Evolutionary conservation across 345 rosid genomes (phyloP).

Genomic region (Syzygium jambos): DNA sequence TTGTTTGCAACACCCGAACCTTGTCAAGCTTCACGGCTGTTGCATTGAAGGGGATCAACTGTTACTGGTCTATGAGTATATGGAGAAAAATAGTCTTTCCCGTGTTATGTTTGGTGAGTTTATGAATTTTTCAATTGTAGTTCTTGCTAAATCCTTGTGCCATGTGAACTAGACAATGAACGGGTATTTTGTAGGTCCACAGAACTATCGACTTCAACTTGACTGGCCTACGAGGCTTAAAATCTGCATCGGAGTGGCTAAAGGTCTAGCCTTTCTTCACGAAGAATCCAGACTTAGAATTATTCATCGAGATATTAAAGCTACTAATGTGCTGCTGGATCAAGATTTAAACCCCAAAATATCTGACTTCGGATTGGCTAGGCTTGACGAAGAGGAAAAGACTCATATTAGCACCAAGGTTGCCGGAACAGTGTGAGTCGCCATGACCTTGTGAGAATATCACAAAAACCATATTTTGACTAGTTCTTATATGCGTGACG

Average conservation of each 20-base stretch:
- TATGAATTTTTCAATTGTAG: not conserved
- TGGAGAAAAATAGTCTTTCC: conserved; percentile 62
- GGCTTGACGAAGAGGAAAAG: conserved; percentile 32
- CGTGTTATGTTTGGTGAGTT: conserved; percentile 49
- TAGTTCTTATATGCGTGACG: not conserved
- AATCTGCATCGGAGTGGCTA: conserved; percentile 52
- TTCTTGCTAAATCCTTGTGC: not conserved
- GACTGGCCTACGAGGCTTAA: conserved; percentile 40
- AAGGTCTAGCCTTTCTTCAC: conserved; percentile 51
- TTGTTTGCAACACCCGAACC: conserved; percentile 64
- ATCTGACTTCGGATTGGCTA: conserved; percentile 65
- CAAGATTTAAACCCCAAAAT: conserved; percentile 42
- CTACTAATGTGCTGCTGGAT: conserved; percentile 48
- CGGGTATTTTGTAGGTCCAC: conserved; percentile 8
- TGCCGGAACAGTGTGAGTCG: conserved; percentile 59
- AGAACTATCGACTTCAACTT: conserved; percentile 13
- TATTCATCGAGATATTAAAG: conserved; percentile 65
- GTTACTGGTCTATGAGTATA: conserved; percentile 51
- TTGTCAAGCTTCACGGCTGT: conserved; percentile 60
- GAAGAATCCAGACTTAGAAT: conserved; percentile 43
- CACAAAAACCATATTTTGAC: not conserved
- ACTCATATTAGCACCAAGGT: conserved; percentile 48
- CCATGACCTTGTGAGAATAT: not conserved
- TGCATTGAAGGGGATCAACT: conserved; percentile 58
- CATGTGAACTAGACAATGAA: not conserved